phyloP scores from a whole-genome alignment of 2,329 filamentous ascomycete species.

The Pseudogymnoascus sp. region DNA sequence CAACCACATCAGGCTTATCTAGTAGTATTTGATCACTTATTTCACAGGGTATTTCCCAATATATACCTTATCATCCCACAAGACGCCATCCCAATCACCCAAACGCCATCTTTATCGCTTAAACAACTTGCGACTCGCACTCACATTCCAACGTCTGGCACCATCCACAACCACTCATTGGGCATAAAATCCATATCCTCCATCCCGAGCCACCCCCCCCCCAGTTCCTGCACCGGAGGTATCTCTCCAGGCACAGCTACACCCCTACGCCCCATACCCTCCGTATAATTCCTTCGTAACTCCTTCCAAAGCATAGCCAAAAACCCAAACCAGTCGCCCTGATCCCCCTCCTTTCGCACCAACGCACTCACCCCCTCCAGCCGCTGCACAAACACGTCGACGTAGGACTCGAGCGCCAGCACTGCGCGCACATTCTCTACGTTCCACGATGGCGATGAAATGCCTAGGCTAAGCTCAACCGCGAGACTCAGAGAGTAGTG shows the following conservation, averaged over 20 bases:
- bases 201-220: background rate
- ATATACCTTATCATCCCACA: background rate
- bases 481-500: conserved; percentile 10
- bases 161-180: conserved; percentile 9
- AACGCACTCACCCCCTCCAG: background rate
- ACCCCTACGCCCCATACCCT: background rate
- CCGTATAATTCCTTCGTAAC: conserved; percentile 6
- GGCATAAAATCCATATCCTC: conserved; percentile 9
- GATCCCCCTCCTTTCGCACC: background rate
- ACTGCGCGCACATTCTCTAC: conserved; percentile 4
- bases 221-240: background rate
- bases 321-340: conserved; percentile 8
- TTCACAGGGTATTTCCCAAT: background rate
- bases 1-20: background rate
- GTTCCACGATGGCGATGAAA: conserved; percentile 9
- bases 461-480: conserved; percentile 8
- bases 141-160: background rate
- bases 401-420: conserved; percentile 8
- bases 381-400: conserved; percentile 8
- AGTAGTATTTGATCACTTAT: background rate
- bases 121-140: background rate
- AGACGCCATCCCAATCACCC: background rate
- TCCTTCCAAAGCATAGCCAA: conserved; percentile 2
- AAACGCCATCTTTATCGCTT: background rate
- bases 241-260: background rate